Percentiles rank a stretch among this genome's conserved stretches.
Conservation (phyloP, 495 filamentous ascomycete genomes). For the Cairneyella variabilis region DNA sequence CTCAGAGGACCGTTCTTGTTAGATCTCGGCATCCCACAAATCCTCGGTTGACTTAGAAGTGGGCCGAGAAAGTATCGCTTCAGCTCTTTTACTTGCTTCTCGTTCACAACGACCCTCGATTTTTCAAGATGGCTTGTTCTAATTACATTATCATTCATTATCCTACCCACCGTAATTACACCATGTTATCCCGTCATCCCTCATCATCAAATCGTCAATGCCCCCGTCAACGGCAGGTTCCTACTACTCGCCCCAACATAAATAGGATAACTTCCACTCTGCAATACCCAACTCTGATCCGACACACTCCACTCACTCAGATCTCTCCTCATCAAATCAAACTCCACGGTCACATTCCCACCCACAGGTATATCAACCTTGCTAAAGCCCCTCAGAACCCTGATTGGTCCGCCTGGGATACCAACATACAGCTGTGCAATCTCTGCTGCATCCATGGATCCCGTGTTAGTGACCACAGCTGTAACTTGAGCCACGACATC, state of each 20-base stretch:
- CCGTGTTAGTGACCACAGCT: conserved; percentile 79
- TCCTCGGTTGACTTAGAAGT: too few relatives aligned
- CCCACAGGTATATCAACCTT: conserved; percentile 50
- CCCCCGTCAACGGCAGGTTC: conserved; percentile 53
- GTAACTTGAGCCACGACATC: conserved; percentile 64
- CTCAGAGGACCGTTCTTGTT: too few relatives aligned
- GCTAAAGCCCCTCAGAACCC: conserved; percentile 63
- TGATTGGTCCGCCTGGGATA: conserved; percentile 49
- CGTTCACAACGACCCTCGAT: too few relatives aligned
- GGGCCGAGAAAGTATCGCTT: too few relatives aligned
- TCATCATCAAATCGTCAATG: conserved; percentile 25
- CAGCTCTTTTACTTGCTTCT: too few relatives aligned
- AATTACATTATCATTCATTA: too few relatives aligned
- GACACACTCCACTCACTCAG: conserved; percentile 63
- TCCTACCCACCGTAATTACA: too few relatives aligned
- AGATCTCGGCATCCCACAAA: too few relatives aligned
- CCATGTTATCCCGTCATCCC: too few relatives aligned
- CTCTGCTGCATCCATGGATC: conserved; percentile 66
- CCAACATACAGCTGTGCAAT: conserved; percentile 72
- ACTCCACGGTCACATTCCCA: conserved; percentile 39
- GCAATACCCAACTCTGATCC: conserved; percentile 57
- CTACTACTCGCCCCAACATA: conserved; percentile 63
- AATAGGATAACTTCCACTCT: conserved; percentile 40
- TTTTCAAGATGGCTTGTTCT: too few relatives aligned
- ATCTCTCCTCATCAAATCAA: conserved; percentile 60